phyloP scores from a whole-genome alignment of 1,284 basidiomycete species.

The Rhodotorula sp. region DNA sequence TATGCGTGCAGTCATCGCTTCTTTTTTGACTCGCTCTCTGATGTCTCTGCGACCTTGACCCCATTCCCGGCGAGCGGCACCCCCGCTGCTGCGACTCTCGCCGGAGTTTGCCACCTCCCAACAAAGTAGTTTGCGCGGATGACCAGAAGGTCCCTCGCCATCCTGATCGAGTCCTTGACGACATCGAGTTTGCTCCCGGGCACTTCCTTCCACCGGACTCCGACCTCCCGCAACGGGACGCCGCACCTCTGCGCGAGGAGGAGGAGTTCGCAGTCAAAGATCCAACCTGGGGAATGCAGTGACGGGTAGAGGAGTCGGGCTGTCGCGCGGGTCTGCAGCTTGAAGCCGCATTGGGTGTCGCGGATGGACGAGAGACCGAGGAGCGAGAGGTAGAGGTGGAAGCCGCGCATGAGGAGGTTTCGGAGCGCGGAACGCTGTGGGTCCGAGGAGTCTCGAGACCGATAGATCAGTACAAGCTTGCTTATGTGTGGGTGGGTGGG shows the following conservation, averaged over 20 bases:
- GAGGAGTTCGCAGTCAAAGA: constrained; percentile 92
- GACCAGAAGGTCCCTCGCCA: constrained; percentile 81
- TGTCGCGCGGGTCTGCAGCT: constrained; percentile 77
- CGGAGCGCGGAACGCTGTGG: constrained; percentile 74
- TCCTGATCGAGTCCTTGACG: constrained; percentile 75
- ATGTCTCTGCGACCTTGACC: not conserved
- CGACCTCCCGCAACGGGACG: constrained; percentile 77
- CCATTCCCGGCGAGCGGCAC: not conserved
- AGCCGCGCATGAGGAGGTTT: constrained; percentile 86
- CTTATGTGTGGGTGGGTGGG: not conserved
- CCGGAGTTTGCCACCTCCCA: constrained; percentile 57
- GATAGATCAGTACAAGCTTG: too few species aligned
- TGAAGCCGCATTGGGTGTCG: constrained; percentile 96
- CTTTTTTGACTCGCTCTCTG: constrained; percentile 9
- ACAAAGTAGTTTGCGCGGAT: constrained; percentile 75
- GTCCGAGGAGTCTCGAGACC: too few species aligned
- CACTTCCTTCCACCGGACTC: constrained; percentile 88
- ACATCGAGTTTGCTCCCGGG: constrained; percentile 86
- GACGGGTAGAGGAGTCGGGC: constrained; percentile 76
- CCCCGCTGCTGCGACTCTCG: not conserved
- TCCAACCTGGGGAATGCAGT: constrained; percentile 68
- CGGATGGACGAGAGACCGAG: constrained; percentile 77
- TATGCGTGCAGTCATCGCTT: not conserved
- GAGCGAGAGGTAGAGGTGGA: constrained; percentile 77
- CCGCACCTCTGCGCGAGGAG: constrained; percentile 66